These are phyloP conservation scores for Forsythia suspensa DNA, from an alignment of 257 asterid genomes.

Conservation along the genomic window DNA sequence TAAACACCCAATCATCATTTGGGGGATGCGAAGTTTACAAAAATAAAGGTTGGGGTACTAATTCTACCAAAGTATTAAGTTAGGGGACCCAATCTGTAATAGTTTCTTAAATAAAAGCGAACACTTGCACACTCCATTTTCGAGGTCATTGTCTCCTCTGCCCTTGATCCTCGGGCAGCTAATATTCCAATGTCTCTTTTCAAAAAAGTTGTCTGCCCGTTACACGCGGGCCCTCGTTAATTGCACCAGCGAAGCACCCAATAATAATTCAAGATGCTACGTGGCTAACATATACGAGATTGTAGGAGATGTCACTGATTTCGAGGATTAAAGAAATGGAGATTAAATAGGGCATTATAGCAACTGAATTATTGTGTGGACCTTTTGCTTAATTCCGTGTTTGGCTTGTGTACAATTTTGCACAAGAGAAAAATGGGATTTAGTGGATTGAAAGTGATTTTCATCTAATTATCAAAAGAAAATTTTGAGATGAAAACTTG, in stretches of 20 bases:
- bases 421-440: no score
- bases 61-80: not conserved
- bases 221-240: not conserved
- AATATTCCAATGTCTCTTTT: not conserved
- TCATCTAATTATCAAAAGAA: no score
- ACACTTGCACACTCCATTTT: not conserved
- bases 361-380: not conserved
- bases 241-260: slow-evolving; percentile 1
- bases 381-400: not conserved
- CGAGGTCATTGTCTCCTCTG: not conserved
- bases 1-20: not conserved
- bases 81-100: not conserved
- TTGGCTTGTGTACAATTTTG: no score
- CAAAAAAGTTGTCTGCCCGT: not conserved
- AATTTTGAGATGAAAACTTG: no score
- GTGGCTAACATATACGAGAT: not conserved
- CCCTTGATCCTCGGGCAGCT: not conserved
- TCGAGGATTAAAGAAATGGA: not conserved
- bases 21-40: not conserved
- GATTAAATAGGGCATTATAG: not conserved
- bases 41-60: not conserved
- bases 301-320: not conserved
- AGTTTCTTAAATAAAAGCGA: not conserved
- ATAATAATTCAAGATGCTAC: not conserved
- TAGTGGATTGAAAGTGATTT: no score